Conservation (phyloP, 331 rosid genomes). For the Saraca asoca region DNA sequence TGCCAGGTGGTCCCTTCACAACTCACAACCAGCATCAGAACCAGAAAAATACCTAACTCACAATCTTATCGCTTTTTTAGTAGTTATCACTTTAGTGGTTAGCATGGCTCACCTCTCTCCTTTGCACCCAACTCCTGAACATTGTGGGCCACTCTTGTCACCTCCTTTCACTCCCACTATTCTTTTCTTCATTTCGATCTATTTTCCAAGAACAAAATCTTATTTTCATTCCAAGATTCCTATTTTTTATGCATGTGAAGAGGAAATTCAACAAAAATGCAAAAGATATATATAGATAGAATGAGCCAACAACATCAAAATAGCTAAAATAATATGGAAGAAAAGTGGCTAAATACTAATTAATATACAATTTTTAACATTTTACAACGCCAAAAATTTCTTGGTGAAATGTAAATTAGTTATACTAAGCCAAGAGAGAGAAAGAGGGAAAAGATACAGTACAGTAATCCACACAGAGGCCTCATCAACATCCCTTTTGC, state of each 20-base stretch:
- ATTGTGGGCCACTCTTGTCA: slow-evolving; percentile 55
- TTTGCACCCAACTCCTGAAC: slow-evolving; percentile 45
- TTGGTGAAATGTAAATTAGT: slow-evolving; percentile 31
- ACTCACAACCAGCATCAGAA: slow-evolving; percentile 40
- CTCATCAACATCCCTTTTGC: slow-evolving; percentile 58
- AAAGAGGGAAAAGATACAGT: slow-evolving; percentile 31
- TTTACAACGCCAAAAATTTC: slow-evolving; percentile 67
- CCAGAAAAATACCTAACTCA: slow-evolving; percentile 68
- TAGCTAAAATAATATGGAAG: not conserved
- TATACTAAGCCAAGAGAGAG: not conserved
- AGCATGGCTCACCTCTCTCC: slow-evolving; percentile 45
- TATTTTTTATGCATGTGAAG: too few relatives aligned
- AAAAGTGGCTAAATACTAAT: slow-evolving; percentile 13
- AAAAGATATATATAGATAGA: not conserved
- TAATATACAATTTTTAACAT: slow-evolving; percentile 56
- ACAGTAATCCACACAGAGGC: slow-evolving; percentile 51
- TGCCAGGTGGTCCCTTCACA: slow-evolving; percentile 39
- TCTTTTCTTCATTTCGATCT: not conserved
- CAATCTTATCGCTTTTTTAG: slow-evolving; percentile 59
- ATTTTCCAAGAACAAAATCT: not conserved
- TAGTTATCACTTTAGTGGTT: slow-evolving; percentile 67
- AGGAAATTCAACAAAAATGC: not conserved
- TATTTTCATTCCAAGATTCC: slow-evolving; percentile 21
- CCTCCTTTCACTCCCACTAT: slow-evolving; percentile 24
- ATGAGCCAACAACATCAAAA: not conserved